Conservation (phyloP, 176 grass and related monocot species). For the Guadua angustifolia region DNA sequence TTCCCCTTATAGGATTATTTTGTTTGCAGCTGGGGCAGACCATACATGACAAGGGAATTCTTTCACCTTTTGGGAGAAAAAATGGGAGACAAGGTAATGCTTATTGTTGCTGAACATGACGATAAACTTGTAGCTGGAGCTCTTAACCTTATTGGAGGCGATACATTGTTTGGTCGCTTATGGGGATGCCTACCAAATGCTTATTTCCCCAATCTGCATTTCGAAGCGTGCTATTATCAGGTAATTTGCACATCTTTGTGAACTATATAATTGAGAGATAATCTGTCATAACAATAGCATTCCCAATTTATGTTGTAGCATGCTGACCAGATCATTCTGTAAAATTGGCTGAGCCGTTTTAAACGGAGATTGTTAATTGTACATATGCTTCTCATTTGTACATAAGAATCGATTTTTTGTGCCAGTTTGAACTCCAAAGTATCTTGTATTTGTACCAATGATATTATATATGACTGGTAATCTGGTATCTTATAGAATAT, state of each 20-base stretch:
- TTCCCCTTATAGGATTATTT: slow-evolving; percentile 34
- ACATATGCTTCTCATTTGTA: not conserved
- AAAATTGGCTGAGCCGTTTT: slow-evolving; percentile 13
- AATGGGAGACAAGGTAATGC: slow-evolving; percentile 77
- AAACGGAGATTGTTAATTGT: slow-evolving; percentile 1
- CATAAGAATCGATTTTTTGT: not conserved
- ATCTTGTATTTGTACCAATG: slow-evolving; percentile 15
- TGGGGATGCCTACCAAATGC: slow-evolving; percentile 89
- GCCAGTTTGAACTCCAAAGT: slow-evolving; percentile 12
- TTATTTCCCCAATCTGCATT: slow-evolving; percentile 94
- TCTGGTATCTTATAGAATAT: slow-evolving; percentile 1
- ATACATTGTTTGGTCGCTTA: slow-evolving; percentile 87
- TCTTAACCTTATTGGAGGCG: slow-evolving; percentile 93
- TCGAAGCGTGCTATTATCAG: slow-evolving; percentile 99
- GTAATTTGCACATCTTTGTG: slow-evolving; percentile 49
- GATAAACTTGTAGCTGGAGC: slow-evolving; percentile 76
- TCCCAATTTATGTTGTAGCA: not conserved
- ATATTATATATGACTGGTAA: not conserved
- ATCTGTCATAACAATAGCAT: slow-evolving; percentile 2
- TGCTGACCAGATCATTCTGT: not conserved
- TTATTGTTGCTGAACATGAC: slow-evolving; percentile 83
- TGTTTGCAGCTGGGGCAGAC: slow-evolving; percentile 76
- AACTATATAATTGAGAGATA: not conserved
- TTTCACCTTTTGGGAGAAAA: slow-evolving; percentile 89
- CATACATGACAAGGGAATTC: slow-evolving; percentile 86